Evolutionary conservation across 495 filamentous ascomycete genomes (phyloP), one percentile per base, ranked within the genome.

Genomic region (Penicillium tannophilum): DNA sequence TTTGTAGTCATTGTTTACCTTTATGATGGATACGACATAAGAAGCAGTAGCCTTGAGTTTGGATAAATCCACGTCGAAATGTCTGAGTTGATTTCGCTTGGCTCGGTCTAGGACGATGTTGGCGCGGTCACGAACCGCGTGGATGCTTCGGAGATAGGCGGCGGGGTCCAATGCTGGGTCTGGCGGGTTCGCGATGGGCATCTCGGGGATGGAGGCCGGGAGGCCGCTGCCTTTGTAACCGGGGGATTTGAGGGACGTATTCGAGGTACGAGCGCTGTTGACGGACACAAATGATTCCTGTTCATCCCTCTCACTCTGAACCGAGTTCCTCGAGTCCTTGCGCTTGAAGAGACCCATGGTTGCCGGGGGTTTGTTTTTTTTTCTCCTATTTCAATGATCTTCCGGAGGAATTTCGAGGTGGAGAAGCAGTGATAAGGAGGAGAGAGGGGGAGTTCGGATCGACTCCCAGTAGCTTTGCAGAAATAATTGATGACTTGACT

Each of bases 11-110:
- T 23, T 56, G 23, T 55, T 65, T 64, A 92, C 94, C 90, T 97
- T 98, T 78, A 98, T 97, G 57, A 98, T 96, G 17, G 91, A 90
- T 28, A 95, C 89, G 9, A 98, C 88, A 70, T 96, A 98, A n/a
- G 82, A 85, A 4, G 92, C 92, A 1, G 93, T 93, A 56, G 93
- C 91, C 33, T 81, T 71, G 67, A 97, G 96, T 72, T 95, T 96
- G 74, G 72, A 73, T 82, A 93, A 85, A 67, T 98, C 93, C 11
- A 98, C 93, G 55, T 89, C 87, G 69, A 98, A 98, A 75, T 98
- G 94, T 58, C 82, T 84, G 54, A 98, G 81, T 58, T 89, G 77
- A 61, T 97, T 91, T 52, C 76, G 76, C 71, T 88, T 84, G 3
- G 94, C 94, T 72, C 89, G 91, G 55, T 88, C 79, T 52, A 89